Conservation (phyloP, 768 basidiomycete species). For the Glaciozyma martinii region DNA sequence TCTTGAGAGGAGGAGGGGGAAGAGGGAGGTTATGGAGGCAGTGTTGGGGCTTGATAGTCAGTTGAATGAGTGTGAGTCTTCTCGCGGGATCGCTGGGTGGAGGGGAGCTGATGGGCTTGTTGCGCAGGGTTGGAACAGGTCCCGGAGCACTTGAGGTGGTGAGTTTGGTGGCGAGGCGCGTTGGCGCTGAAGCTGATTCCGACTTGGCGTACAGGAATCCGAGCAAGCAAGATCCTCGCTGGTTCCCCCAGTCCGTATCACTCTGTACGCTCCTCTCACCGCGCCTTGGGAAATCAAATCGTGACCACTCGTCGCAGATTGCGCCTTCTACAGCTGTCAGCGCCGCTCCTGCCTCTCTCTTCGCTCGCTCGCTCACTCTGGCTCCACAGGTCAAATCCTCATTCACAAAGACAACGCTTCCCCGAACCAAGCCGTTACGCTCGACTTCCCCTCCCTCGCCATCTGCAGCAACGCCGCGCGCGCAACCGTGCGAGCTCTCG, state of each 20-base stretch:
- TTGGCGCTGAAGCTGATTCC: background rate
- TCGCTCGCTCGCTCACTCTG: background rate
- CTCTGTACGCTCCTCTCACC: background rate
- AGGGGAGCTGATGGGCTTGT: background rate
- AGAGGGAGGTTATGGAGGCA: background rate
- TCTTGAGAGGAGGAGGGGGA: background rate
- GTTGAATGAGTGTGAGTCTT: slow-evolving; percentile 14
- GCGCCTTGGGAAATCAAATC: background rate
- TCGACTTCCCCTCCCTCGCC: slow-evolving; percentile 55
- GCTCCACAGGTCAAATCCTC: slow-evolving; percentile 48
- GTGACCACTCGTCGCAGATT: background rate
- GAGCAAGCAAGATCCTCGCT: background rate
- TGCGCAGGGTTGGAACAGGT: slow-evolving; percentile 15
- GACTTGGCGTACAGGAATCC: background rate
- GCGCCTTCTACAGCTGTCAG: background rate
- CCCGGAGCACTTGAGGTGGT: slow-evolving; percentile 18
- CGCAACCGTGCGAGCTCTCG: slow-evolving; percentile 64
- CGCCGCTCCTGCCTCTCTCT: background rate
- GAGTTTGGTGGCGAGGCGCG: background rate
- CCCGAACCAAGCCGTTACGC: slow-evolving; percentile 7
- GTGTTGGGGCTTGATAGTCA: slow-evolving; percentile 11
- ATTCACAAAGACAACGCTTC: slow-evolving; percentile 67
- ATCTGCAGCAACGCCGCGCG: slow-evolving; percentile 73
- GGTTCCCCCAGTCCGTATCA: background rate
- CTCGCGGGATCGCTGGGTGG: background rate